Conservation (phyloP, 441 rosid species). For the Gossypium lobatum region DNA sequence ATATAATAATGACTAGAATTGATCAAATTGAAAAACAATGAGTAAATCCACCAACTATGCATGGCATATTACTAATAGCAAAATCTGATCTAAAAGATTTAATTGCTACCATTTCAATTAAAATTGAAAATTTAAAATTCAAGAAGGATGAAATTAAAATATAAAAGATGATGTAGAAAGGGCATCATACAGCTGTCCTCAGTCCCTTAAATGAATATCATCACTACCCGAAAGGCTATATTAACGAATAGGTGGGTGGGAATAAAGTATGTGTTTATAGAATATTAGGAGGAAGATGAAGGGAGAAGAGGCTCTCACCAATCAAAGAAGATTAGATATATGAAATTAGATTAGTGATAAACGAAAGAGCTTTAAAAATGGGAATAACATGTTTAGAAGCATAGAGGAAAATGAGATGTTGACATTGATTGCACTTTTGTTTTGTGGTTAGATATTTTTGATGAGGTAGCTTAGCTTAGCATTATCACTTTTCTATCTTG, state of each 20-base stretch:
- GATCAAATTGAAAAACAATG: too few species aligned
- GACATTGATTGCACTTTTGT: background rate
- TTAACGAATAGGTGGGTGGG: background rate
- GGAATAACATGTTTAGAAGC: background rate
- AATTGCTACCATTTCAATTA: too few species aligned
- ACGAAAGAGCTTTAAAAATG: too few species aligned
- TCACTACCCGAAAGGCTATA: background rate
- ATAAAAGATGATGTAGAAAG: background rate
- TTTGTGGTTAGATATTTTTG: background rate
- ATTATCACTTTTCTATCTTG: background rate
- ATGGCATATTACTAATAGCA: too few species aligned
- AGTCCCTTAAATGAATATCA: background rate
- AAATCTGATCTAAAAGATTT: too few species aligned
- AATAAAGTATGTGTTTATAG: constrained; percentile 1
- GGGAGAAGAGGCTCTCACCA: too few species aligned
- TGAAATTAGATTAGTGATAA: too few species aligned
- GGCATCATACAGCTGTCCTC: constrained; percentile 7
- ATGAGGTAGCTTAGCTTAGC: background rate
- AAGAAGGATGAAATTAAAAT: too few species aligned
- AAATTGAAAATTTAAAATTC: too few species aligned
- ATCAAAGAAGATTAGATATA: too few species aligned
- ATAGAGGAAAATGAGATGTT: background rate
- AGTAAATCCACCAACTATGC: too few species aligned
- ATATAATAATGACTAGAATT: too few species aligned
- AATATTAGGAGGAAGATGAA: background rate